Percentiles rank a stretch among this genome's conserved stretches.
phyloP scores from a whole-genome alignment of 306 rosid species.

The barrel medic (Medicago truncatula) region MtrunA17r5.0-ANR NC_053049.1:37325001-37325500 shows the following conservation, averaged over 20 bases:
- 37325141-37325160: conserved; percentile 57
- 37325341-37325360: conserved; percentile 40
- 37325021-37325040: conserved; percentile 27
- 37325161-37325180: conserved; percentile 33
- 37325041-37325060: conserved; percentile 52
- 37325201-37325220: conserved; percentile 39
- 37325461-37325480: conserved; percentile 86
- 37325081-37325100: conserved; percentile 55
- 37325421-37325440: conserved; percentile 67
- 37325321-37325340: conserved; percentile 50
- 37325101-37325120: conserved; percentile 73
- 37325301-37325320: conserved; percentile 35
- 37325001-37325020: neutral
- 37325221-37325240: conserved; percentile 48
- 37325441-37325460: conserved; percentile 64
- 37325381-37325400: conserved; percentile 72
- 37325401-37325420: conserved; percentile 71
- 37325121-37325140: conserved; percentile 67
- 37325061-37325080: conserved; percentile 64
- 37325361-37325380: conserved; percentile 68
- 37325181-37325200: conserved; percentile 43
- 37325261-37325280: conserved; percentile 54
- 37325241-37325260: conserved; percentile 69
- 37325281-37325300: conserved; percentile 45
- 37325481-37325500: conserved; percentile 74